Conservation (phyloP, 495 filamentous ascomycete species). For the Daldinia childiae region DNA sequence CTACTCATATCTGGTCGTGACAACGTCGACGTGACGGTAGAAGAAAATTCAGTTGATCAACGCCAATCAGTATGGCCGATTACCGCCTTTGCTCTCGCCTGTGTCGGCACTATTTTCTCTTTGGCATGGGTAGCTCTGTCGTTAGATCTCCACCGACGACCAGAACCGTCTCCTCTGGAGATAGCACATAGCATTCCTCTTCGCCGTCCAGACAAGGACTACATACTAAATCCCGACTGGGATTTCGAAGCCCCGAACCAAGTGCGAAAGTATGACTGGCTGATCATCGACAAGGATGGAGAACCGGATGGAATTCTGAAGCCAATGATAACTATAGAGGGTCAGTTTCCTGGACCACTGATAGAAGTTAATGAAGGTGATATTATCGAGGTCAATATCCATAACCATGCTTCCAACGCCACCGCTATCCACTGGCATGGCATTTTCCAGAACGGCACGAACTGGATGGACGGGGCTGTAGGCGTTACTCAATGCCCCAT, state of each 20-base stretch:
- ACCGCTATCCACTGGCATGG: conserved; percentile 73
- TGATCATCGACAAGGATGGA: conserved; percentile 57
- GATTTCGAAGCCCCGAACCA: conserved; percentile 53
- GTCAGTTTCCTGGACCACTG: conserved; percentile 62
- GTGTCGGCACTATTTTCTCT: conserved; percentile 24
- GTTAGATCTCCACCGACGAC: conserved; percentile 2
- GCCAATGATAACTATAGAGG: conserved; percentile 61
- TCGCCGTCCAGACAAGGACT: conserved; percentile 50
- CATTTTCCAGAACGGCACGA: conserved; percentile 68
- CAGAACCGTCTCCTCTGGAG: conserved; percentile 17
- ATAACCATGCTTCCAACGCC: conserved; percentile 56
- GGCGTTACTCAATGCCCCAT: conserved; percentile 76
- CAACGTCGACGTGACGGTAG: conserved; percentile 3
- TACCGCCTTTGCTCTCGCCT: conserved; percentile 12
- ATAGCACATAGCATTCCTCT: conserved; percentile 21
- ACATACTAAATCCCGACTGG: conserved; percentile 59
- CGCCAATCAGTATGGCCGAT: conserved; percentile 19
- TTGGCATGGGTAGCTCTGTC: conserved; percentile 28
- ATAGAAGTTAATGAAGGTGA: conserved; percentile 62
- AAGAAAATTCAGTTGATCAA: not conserved
- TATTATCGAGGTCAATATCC: conserved; percentile 55
- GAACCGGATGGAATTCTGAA: conserved; percentile 65
- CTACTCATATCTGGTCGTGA: conserved; percentile 12
- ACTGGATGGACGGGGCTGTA: conserved; percentile 69
- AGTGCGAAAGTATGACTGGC: conserved; percentile 60